Conservation (phyloP, 768 basidiomycete species). For the Paxillus rubicundulus region DNA sequence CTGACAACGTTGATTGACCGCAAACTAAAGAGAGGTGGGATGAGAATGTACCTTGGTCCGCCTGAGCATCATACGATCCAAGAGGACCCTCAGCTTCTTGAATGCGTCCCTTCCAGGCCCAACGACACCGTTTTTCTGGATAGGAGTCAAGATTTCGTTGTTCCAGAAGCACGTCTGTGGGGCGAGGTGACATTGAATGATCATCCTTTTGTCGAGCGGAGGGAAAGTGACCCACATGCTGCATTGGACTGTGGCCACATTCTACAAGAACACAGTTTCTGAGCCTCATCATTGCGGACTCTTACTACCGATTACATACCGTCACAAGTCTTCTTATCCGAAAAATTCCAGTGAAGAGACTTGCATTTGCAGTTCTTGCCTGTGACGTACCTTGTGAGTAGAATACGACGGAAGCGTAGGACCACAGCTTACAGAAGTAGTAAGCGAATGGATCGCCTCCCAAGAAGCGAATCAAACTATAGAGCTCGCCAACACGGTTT, state of each 20-base stretch:
- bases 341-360: slow-evolving; percentile 92
- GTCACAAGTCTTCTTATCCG: slow-evolving; percentile 79
- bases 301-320: slow-evolving; percentile 42
- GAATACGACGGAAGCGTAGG: not conserved
- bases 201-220: not conserved
- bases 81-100: slow-evolving; percentile 85
- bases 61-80: slow-evolving; percentile 95
- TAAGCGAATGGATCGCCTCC: slow-evolving; percentile 91
- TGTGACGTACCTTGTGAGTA: slow-evolving; percentile 23
- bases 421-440: slow-evolving; percentile 72
- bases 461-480: slow-evolving; percentile 89
- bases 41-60: slow-evolving; percentile 63
- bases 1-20: slow-evolving; percentile 35
- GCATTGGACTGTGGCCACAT: slow-evolving; percentile 84
- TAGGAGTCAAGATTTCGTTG: slow-evolving; percentile 92
- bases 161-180: slow-evolving; percentile 92
- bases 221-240: slow-evolving; percentile 51
- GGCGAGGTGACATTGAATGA: slow-evolving; percentile 5
- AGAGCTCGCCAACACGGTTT: slow-evolving; percentile 98
- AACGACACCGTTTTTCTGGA: slow-evolving; percentile 83
- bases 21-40: not conserved
- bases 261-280: slow-evolving; percentile 41
- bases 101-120: slow-evolving; percentile 82
- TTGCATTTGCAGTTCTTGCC: slow-evolving; percentile 93
- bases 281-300: not conserved